These are phyloP conservation scores for Candida ovalis DNA, from an alignment of 805 yeast genomes.

Conservation along the genomic window DNA sequence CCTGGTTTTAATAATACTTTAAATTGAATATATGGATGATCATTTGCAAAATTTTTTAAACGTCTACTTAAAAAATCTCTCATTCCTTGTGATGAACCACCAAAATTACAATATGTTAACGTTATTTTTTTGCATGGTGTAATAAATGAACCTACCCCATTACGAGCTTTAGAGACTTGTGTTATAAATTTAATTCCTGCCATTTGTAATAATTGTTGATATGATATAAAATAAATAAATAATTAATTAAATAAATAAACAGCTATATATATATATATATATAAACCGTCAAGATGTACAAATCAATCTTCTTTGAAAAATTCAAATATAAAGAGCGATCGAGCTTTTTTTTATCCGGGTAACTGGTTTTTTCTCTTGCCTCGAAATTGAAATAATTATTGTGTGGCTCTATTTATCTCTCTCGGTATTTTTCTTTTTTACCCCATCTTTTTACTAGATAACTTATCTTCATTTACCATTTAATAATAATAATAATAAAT, in stretches of 20 bases:
- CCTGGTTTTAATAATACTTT: constrained; percentile 69
- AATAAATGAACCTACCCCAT: constrained; percentile 73
- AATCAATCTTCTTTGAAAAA: background rate
- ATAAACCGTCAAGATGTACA: background rate
- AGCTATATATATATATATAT: too few relatives aligned
- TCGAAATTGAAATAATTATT: too few relatives aligned
- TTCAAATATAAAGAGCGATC: background rate
- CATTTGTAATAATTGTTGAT: constrained; percentile 37
- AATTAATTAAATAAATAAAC: too few relatives aligned
- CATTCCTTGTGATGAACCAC: constrained; percentile 88
- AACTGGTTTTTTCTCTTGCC: background rate
- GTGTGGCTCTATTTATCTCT: too few relatives aligned
- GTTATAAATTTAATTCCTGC: constrained; percentile 53
- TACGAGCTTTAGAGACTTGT: constrained; percentile 58
- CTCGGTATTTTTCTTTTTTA: background rate
- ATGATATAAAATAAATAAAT: background rate
- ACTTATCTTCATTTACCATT: background rate
- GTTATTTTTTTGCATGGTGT: constrained; percentile 72
- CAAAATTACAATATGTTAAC: constrained; percentile 88
- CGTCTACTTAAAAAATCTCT: constrained; percentile 56
- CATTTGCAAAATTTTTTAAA: constrained; percentile 51
- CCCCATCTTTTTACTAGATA: background rate
- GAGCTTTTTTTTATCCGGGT: background rate
- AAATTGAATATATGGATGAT: constrained; percentile 67
- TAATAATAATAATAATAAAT: background rate